Base-by-base conservation (phyloP, 768 basidiomycete species). In the Termitomyces bulborhizus region DNA sequence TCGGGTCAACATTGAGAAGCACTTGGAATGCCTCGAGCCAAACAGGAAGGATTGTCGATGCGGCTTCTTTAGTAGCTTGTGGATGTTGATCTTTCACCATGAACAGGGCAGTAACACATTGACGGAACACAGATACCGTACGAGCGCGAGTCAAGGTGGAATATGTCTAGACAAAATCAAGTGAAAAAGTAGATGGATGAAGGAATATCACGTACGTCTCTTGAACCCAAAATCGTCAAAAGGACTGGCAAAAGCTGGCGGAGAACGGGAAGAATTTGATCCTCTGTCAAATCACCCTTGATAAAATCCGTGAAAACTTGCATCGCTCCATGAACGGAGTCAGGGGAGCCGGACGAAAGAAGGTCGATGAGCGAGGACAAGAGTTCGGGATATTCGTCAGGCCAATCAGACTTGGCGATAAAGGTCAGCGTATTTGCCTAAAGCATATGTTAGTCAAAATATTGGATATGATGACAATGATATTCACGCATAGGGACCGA, bases 31-130 rank as follows among this genome's bases (percentile, higher is more conserved):
- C 90, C 37, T 88, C 86, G n/a, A 98, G 71, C 97, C 97, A 99
- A 15, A 85, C 77, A 1, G 95, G 92, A 6, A 96, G 80, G 41
- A 98, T 84, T 43, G 83, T 79, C 26, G 81, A 84, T 34, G 83
- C 81, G 0, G 93, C 93, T 60, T 90, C 86, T 63, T 89, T 89
- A 37, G 91, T 90, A 0, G 90, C 82, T 55, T 88, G 83, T 0
- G 94, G 92, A 62, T 94, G 88, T 60, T 93, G 88, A 36, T 93
- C 93, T 67, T 94, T 93, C 54, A 98, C 93, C 85, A 95, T 98
- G 69, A 90, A 94, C 16, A 98, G 76, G 5, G 93, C 87, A 50
- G 84, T 82, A 3, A 97, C 77, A 64, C 93, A 94, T 73, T 98
- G 92, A 31, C 88, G 77, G 73, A 98, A 98, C 32, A 97, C 93